These are phyloP conservation scores for Paecilomyces niveus DNA, from an alignment of 2,329 filamentous ascomycete species.

Conservation along the genomic window DNA sequence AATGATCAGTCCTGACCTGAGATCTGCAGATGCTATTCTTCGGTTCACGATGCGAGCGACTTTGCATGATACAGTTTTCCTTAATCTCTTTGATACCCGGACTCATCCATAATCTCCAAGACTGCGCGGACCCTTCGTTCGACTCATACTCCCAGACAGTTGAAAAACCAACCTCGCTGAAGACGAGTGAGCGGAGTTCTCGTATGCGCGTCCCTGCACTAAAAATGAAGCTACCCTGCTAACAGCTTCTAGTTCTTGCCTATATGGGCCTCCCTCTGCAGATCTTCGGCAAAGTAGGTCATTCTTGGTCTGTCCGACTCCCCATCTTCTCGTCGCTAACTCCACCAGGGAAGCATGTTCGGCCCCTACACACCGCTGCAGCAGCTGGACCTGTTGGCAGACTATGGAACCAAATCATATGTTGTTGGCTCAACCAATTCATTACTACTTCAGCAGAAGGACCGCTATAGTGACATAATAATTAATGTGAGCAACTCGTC, in stretches of 20 bases:
- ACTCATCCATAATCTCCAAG: constrained; percentile 82
- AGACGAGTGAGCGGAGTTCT: constrained; percentile 85
- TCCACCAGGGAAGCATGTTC: constrained; percentile 77
- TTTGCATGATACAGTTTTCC: constrained; percentile 99
- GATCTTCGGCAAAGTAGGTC: constrained; percentile 75
- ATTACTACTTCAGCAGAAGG: constrained; percentile 83
- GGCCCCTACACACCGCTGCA: constrained; percentile 95
- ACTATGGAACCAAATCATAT: constrained; percentile 92
- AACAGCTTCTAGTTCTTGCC: constrained; percentile 54
- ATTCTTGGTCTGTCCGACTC: neutral
- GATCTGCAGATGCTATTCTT: constrained; percentile 85
- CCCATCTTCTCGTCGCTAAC: constrained; percentile 60
- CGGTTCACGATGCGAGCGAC: constrained; percentile 84
- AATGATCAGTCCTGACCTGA: constrained; percentile 3
- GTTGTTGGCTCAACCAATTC: constrained; percentile 97
- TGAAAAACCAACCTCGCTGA: constrained; percentile 72
- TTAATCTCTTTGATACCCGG: constrained; percentile 92
- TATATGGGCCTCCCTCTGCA: constrained; percentile 95
- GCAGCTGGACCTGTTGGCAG: constrained; percentile 87
- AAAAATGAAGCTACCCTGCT: constrained; percentile 10
- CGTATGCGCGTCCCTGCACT: constrained; percentile 32
- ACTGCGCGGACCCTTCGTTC: constrained; percentile 90
- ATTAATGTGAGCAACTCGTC: constrained; percentile 63
- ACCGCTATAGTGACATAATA: constrained; percentile 91
- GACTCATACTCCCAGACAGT: constrained; percentile 72